A percentile compares a stretch with the other conserved stretches of the same genome.
Evolutionary conservation across 345 rosid genomes (phyloP).

Genomic region (Populus deltoides): DNA sequence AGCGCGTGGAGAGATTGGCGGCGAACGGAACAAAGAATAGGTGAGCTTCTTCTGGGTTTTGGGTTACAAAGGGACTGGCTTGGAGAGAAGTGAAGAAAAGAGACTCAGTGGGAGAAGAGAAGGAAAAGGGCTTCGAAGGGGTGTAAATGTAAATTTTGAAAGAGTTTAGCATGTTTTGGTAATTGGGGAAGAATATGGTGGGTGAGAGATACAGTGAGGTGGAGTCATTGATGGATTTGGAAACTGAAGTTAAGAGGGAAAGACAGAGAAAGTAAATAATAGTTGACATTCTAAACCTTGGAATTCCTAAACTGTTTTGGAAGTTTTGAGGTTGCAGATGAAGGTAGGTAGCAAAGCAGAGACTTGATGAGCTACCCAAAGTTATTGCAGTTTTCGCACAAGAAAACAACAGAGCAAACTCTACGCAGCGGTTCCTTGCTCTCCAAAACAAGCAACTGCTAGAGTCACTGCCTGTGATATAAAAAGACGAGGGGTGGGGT

Average conservation of each 20-base stretch:
- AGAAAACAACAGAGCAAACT: neutral
- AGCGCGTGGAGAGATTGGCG: slow-evolving; percentile 33
- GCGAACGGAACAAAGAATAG: slow-evolving; percentile 52
- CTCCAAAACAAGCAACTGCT: neutral
- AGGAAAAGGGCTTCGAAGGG: slow-evolving; percentile 20
- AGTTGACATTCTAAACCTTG: slow-evolving; percentile 20
- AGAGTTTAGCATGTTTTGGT: slow-evolving; percentile 41
- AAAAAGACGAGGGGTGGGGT: neutral
- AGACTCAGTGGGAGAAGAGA: slow-evolving; percentile 35
- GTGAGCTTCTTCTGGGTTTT: slow-evolving; percentile 49
- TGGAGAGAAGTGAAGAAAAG: slow-evolving; percentile 47
- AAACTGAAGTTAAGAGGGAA: neutral
- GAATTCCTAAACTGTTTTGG: too few relatives aligned
- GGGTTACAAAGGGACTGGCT: slow-evolving; percentile 39
- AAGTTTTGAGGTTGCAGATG: neutral
- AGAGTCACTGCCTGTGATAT: neutral
- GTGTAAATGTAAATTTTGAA: slow-evolving; percentile 49
- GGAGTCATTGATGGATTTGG: slow-evolving; percentile 4
- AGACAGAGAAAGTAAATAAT: slow-evolving; percentile 2
- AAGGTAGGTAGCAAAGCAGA: neutral
- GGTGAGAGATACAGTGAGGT: slow-evolving; percentile 44
- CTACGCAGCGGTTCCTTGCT: neutral
- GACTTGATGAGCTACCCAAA: neutral
- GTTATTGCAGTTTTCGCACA: neutral
- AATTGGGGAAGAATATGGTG: slow-evolving; percentile 28